Conservation (phyloP, 2,329 filamentous ascomycete genomes). For the Penicillium capsulatum region DNA sequence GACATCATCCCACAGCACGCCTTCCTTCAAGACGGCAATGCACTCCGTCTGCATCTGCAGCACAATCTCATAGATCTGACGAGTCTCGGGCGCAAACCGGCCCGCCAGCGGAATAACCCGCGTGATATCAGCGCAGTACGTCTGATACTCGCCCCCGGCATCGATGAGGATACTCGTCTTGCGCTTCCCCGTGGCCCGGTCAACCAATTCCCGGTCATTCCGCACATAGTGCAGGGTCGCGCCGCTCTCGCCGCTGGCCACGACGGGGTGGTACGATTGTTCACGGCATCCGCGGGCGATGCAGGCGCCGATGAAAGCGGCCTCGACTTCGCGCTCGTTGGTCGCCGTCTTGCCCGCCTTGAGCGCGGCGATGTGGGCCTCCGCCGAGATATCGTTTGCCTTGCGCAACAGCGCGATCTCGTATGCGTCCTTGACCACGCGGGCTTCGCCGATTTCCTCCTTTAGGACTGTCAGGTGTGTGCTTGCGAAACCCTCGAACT, state of each 20-base stretch:
- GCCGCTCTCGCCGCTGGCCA: slow-evolving; percentile 75
- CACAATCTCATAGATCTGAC: slow-evolving; percentile 72
- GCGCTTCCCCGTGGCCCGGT: slow-evolving; percentile 36
- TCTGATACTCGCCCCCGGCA: slow-evolving; percentile 77
- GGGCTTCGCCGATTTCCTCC: slow-evolving; percentile 71
- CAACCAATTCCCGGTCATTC: slow-evolving; percentile 68
- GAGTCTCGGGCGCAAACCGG: slow-evolving; percentile 63
- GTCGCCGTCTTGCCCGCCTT: slow-evolving; percentile 57
- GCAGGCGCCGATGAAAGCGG: slow-evolving; percentile 68
- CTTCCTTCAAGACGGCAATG: slow-evolving; percentile 64
- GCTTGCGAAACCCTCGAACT: slow-evolving; percentile 65
- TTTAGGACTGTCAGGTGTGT: slow-evolving; percentile 60
- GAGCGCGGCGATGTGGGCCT: slow-evolving; percentile 71
- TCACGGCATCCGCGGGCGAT: slow-evolving; percentile 66
- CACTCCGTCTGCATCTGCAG: slow-evolving; percentile 74
- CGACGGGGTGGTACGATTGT: slow-evolving; percentile 87
- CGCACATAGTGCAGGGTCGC: slow-evolving; percentile 80
- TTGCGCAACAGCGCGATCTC: slow-evolving; percentile 77
- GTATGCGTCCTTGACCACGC: slow-evolving; percentile 79
- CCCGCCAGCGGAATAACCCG: slow-evolving; percentile 77
- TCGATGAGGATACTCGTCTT: slow-evolving; percentile 77
- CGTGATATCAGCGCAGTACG: slow-evolving; percentile 88
- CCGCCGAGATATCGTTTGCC: slow-evolving; percentile 74
- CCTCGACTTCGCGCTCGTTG: slow-evolving; percentile 82
- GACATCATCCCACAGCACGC: slow-evolving; percentile 65